These are phyloP conservation scores for Citrus sp. DNA, from an alignment of 345 rosid species.

Conservation along the genomic window DNA sequence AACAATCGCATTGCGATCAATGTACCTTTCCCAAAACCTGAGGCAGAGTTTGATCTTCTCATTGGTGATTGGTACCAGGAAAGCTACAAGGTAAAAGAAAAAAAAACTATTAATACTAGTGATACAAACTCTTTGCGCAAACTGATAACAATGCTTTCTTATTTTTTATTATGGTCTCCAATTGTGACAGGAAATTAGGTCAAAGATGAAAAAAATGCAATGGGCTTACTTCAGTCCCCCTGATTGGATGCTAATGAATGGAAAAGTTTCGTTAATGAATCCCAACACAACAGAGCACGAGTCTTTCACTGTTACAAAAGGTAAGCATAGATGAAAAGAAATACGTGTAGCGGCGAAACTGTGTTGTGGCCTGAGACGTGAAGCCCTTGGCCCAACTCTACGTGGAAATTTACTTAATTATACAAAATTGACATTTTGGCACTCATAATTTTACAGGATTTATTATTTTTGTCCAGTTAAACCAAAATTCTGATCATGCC, in stretches of 20 bases:
- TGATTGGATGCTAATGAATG: conserved; percentile 33
- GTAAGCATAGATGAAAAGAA: conserved; percentile 9
- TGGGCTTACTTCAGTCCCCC: conserved; percentile 15
- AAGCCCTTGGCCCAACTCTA: no score
- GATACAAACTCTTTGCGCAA: no score
- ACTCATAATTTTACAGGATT: no score
- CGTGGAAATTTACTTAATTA: no score
- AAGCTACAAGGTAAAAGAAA: conserved; percentile 35
- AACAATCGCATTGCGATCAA: conserved; percentile 46
- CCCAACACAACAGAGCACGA: conserved; percentile 8
- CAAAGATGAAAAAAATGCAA: background rate
- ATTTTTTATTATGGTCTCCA: no score
- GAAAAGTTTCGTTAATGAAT: conserved; percentile 23
- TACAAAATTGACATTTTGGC: no score
- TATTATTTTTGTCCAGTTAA: no score
- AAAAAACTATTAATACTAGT: no score
- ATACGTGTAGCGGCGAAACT: no score
- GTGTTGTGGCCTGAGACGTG: no score
- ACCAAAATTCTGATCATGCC: background rate
- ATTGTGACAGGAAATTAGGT: conserved; percentile 6
- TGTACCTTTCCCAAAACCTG: conserved; percentile 57
- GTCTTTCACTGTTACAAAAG: conserved; percentile 31
- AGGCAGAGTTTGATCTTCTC: conserved; percentile 64
- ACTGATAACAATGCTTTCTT: no score
- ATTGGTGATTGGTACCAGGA: conserved; percentile 66